Conservation (phyloP, 352 stramenopile species). For the Phytophthora melonis region DNA sequence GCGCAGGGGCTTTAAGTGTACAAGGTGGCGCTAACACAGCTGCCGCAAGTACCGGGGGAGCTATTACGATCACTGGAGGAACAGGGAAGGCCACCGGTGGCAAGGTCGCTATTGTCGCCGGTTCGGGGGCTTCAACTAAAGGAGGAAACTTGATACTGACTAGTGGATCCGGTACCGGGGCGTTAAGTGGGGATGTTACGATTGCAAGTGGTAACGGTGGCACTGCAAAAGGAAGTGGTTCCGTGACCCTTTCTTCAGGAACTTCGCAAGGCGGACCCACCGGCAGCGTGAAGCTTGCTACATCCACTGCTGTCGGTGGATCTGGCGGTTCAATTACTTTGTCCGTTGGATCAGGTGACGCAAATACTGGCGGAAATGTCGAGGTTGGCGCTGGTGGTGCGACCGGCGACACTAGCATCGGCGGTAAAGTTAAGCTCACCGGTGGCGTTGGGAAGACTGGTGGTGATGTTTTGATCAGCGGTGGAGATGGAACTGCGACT, state of each 20-base stretch:
- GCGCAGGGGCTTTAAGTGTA: slow-evolving; percentile 25
- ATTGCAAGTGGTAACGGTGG: slow-evolving; percentile 32
- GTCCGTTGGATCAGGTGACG: slow-evolving; percentile 23
- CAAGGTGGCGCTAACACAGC: slow-evolving; percentile 23
- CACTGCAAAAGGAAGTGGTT: slow-evolving; percentile 29
- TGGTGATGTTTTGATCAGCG: slow-evolving; percentile 14
- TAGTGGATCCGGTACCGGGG: slow-evolving; percentile 32
- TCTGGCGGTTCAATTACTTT: slow-evolving; percentile 37
- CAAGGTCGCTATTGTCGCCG: slow-evolving; percentile 28
- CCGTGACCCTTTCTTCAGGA: slow-evolving; percentile 34
- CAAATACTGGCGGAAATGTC: slow-evolving; percentile 21
- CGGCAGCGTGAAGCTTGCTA: slow-evolving; percentile 34
- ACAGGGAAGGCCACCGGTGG: slow-evolving; percentile 26
- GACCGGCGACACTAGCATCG: slow-evolving; percentile 20
- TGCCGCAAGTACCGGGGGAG: slow-evolving; percentile 24
- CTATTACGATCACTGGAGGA: slow-evolving; percentile 26
- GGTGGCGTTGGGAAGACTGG: slow-evolving; percentile 24
- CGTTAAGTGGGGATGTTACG: slow-evolving; percentile 37
- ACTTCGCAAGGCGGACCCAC: slow-evolving; percentile 28
- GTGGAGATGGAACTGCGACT: slow-evolving; percentile 18
- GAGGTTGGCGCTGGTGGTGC: slow-evolving; percentile 29
- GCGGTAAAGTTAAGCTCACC: slow-evolving; percentile 14
- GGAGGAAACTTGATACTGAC: slow-evolving; percentile 41
- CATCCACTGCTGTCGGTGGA: slow-evolving; percentile 28
- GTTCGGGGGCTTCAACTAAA: slow-evolving; percentile 21